Evolutionary conservation across 2,329 filamentous ascomycete genomes (phyloP).

Genomic region (Pseudogymnoascus sp.): DNA sequence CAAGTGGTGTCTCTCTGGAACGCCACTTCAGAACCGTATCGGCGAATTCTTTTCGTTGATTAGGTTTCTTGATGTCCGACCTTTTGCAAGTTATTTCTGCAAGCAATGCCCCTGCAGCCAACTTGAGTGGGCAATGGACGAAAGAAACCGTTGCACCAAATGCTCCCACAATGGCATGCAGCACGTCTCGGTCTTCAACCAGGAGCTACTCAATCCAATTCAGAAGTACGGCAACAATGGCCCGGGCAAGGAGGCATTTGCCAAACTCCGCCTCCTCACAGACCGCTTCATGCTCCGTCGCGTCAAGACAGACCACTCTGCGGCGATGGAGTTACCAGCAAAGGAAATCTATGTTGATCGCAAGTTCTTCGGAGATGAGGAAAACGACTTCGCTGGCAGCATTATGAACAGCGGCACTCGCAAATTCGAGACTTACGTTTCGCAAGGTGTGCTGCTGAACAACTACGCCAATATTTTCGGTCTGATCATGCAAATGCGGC

Average conservation of each 20-base stretch:
- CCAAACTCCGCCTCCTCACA: conserved; percentile 79
- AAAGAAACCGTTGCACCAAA: conserved; percentile 58
- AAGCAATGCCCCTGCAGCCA: conserved; percentile 74
- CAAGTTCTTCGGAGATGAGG: conserved; percentile 93
- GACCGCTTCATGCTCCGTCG: conserved; percentile 93
- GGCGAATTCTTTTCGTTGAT: conserved; percentile 94
- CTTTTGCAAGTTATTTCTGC: conserved; percentile 92
- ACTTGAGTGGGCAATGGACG: conserved; percentile 75
- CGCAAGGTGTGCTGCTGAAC: conserved; percentile 86
- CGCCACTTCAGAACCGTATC: conserved; percentile 92
- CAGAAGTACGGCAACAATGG: conserved; percentile 52
- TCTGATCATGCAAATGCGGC: conserved; percentile 98
- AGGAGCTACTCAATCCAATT: conserved; percentile 85
- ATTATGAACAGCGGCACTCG: conserved; percentile 90
- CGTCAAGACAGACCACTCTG: conserved; percentile 86
- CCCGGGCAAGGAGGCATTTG: conserved; percentile 61
- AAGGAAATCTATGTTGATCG: conserved; percentile 89
- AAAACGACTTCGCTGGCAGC: conserved; percentile 88
- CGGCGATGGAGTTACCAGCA: conserved; percentile 91
- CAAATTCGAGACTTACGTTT: conserved; percentile 92
- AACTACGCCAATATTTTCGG: conserved; percentile 99
- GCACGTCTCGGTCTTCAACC: conserved; percentile 78
- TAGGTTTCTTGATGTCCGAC: conserved; percentile 79
- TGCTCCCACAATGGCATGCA: conserved; percentile 53
- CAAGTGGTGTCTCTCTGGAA: conserved; percentile 94